Percentiles rank a stretch among this genome's conserved stretches.
These are phyloP conservation scores for Fusarium ambrosium DNA, from an alignment of 2,329 filamentous ascomycete species.

Conservation along the genomic window DNA sequence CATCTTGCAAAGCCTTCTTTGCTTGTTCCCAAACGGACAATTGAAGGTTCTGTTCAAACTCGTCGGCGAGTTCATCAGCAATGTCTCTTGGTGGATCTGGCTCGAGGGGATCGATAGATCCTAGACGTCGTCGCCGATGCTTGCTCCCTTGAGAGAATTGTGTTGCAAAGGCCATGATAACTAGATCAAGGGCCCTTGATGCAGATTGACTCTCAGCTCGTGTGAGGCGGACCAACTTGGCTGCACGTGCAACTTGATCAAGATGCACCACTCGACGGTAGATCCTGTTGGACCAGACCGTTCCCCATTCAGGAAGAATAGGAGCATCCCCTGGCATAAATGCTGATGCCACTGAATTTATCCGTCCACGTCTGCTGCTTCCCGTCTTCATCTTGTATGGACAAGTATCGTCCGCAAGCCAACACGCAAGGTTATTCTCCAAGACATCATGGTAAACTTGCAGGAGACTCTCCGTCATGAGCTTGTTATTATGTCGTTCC, in stretches of 20 bases:
- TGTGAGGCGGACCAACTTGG: slow-evolving; percentile 56
- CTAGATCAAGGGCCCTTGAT: slow-evolving; percentile 59
- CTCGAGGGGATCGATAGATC: background rate
- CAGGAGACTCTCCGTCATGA: slow-evolving; percentile 59
- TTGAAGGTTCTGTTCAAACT: slow-evolving; percentile 55
- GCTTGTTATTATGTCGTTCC: slow-evolving; percentile 47
- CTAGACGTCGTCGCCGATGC: slow-evolving; percentile 9
- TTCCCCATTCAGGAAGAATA: slow-evolving; percentile 52
- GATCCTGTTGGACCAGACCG: slow-evolving; percentile 62
- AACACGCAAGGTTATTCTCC: slow-evolving; percentile 65
- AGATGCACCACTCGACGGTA: slow-evolving; percentile 62
- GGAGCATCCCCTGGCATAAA: slow-evolving; percentile 24
- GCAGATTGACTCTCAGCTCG: slow-evolving; percentile 55
- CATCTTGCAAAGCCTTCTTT: slow-evolving; percentile 50
- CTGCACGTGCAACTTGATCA: slow-evolving; percentile 57
- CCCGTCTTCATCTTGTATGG: slow-evolving; percentile 56
- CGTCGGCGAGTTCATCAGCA: slow-evolving; percentile 40
- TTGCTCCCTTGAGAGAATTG: slow-evolving; percentile 61
- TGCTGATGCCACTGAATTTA: background rate
- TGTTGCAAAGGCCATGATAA: slow-evolving; percentile 65
- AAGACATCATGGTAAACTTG: slow-evolving; percentile 67
- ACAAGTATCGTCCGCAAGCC: slow-evolving; percentile 65
- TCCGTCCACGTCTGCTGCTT: background rate
- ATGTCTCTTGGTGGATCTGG: slow-evolving; percentile 2
- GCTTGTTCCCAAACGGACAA: slow-evolving; percentile 55